phyloP scores from a whole-genome alignment of 2,329 filamentous ascomycete species.

The Onygena corvina region DNA sequence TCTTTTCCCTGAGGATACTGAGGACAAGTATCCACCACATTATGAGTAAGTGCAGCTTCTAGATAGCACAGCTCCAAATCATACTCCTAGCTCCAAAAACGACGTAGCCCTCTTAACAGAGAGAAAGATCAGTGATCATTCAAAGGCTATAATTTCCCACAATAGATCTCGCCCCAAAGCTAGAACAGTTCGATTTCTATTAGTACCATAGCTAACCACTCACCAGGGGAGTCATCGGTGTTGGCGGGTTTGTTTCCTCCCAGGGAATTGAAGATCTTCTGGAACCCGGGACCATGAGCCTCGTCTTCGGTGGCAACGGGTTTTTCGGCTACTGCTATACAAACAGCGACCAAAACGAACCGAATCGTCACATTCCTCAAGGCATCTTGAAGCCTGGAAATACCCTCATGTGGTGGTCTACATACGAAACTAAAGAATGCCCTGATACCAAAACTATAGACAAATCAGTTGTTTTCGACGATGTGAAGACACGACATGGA shows the following conservation, averaged over 20 bases:
- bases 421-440: slow-evolving; percentile 26
- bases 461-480: slow-evolving; percentile 22
- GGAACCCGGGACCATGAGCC: slow-evolving; percentile 30
- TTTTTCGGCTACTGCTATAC: slow-evolving; percentile 41
- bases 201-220: neutral
- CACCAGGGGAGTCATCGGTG: slow-evolving; percentile 31
- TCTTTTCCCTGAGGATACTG: slow-evolving; percentile 26
- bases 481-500: slow-evolving; percentile 33
- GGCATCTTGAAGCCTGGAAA: slow-evolving; percentile 21
- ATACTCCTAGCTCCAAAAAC: neutral
- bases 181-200: too few relatives aligned
- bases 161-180: too few relatives aligned
- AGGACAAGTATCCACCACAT: slow-evolving; percentile 28
- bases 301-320: slow-evolving; percentile 38
- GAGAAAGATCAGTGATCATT: too few relatives aligned
- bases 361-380: slow-evolving; percentile 19
- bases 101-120: neutral
- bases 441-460: slow-evolving; percentile 25
- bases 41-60: slow-evolving; percentile 27
- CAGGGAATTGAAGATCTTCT: slow-evolving; percentile 22
- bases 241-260: slow-evolving; percentile 36
- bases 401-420: slow-evolving; percentile 38
- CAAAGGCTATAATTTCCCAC: neutral
- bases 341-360: slow-evolving; percentile 16
- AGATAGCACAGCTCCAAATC: neutral